Evolutionary conservation across 768 basidiomycete species (phyloP).

Genomic region (Leccinellum luteum): DNA sequence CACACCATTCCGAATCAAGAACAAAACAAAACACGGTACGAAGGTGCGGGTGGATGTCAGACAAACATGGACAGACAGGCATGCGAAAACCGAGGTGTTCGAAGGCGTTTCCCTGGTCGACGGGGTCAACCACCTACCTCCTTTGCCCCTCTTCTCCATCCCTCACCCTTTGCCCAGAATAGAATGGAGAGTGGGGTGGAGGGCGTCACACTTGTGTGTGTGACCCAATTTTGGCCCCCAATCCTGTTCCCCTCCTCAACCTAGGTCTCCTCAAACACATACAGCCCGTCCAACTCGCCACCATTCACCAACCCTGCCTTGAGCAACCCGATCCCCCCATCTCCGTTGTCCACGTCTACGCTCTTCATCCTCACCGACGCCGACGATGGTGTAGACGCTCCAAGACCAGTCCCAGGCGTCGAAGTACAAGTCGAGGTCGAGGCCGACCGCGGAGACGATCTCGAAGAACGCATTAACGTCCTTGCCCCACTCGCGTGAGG

Average conservation of each 20-base stretch:
- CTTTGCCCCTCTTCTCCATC: neutral
- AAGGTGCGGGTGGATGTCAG: neutral
- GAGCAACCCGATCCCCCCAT: conserved; percentile 18
- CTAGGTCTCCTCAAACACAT: conserved; percentile 29
- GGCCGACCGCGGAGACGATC: conserved; percentile 6
- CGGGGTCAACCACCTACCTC: neutral
- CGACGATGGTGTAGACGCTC: conserved; percentile 2
- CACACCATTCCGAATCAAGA: neutral
- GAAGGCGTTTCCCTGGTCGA: neutral
- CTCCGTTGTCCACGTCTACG: conserved; percentile 12
- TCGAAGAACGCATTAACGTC: neutral
- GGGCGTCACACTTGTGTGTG: neutral
- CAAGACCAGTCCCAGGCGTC: conserved; percentile 8
- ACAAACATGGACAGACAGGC: neutral
- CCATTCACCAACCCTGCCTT: conserved; percentile 30
- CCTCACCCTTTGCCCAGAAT: neutral
- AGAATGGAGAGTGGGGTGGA: neutral
- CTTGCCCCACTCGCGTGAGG: neutral
- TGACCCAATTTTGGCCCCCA: neutral
- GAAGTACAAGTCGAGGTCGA: conserved; percentile 1
- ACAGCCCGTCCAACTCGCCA: conserved; percentile 31
- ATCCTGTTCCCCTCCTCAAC: neutral
- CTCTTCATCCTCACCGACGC: conserved; percentile 21
- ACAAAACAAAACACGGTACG: neutral
- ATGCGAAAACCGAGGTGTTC: neutral